Percentiles rank a stretch among this genome's conserved stretches.
Evolutionary conservation across 371 early-diverging fungal species (phyloP).

Genomic region (Mucor plumbeus): DNA sequence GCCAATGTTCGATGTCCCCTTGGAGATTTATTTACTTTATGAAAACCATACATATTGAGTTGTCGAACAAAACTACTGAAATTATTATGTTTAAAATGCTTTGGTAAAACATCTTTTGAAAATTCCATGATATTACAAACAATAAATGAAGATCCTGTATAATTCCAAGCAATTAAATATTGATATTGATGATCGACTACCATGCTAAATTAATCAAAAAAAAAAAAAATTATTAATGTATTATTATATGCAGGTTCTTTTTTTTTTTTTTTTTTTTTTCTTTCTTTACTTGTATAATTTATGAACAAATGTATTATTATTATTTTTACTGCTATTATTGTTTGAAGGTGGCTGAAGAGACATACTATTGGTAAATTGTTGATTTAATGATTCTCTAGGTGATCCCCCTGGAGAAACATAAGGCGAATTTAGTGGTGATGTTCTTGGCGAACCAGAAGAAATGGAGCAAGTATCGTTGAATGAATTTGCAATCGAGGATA

Average conservation of each 20-base stretch:
- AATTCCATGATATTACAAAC: constrained; percentile 91
- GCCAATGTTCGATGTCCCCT: constrained; percentile 73
- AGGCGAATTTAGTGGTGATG: constrained; percentile 34
- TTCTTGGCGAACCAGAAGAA: constrained; percentile 28
- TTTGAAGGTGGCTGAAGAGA: constrained; percentile 26
- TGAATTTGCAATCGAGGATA: constrained; percentile 28
- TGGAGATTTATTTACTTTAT: constrained; percentile 78
- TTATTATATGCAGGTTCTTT: background rate
- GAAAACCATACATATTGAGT: constrained; percentile 84
- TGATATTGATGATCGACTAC: constrained; percentile 79
- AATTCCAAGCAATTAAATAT: constrained; percentile 84
- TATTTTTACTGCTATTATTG: constrained; percentile 1
- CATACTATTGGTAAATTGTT: constrained; percentile 18
- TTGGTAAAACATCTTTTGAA: constrained; percentile 84
- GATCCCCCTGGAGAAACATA: constrained; percentile 35
- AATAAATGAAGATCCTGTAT: constrained; percentile 85
- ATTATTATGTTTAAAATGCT: constrained; percentile 87
- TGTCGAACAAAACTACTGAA: constrained; percentile 88
- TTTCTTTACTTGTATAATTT: constrained; percentile 47
- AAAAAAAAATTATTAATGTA: constrained; percentile 5
- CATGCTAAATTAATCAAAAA: constrained; percentile 60
- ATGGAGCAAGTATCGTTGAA: constrained; percentile 28
- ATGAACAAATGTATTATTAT: constrained; percentile 40
- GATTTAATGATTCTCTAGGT: constrained; percentile 28
- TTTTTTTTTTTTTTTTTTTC: too few relatives aligned